Evolutionary conservation across 2,329 filamentous ascomycete genomes (phyloP).

Genomic region (Fusarium torulosum): DNA sequence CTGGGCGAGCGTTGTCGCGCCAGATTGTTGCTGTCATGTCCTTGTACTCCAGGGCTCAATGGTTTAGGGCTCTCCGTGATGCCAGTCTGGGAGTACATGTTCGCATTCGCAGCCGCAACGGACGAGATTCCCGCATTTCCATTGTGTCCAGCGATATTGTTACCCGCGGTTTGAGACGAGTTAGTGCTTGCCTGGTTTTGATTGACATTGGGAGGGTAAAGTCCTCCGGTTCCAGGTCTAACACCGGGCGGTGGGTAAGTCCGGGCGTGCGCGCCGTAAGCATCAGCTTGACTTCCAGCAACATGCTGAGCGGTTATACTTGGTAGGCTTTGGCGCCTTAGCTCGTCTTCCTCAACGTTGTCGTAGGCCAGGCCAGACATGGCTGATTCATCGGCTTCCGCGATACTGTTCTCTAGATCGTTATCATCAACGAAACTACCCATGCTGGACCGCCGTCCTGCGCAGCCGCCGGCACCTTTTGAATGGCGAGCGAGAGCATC

Average conservation of each 20-base stretch:
- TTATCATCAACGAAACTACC: constrained; percentile 85
- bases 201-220: constrained; percentile 73
- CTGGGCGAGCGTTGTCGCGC: constrained; percentile 74
- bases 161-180: constrained; percentile 64
- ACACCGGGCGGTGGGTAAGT: constrained; percentile 81
- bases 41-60: constrained; percentile 73
- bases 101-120: constrained; percentile 61
- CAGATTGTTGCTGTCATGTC: constrained; percentile 65
- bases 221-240: constrained; percentile 63
- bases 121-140: constrained; percentile 64
- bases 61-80: constrained; percentile 92
- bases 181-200: constrained; percentile 68
- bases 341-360: constrained; percentile 69
- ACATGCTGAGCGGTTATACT: constrained; percentile 80
- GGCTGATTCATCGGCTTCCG: constrained; percentile 66
- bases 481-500: constrained; percentile 95
- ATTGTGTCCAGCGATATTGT: constrained; percentile 59
- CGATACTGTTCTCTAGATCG: constrained; percentile 69
- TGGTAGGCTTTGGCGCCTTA: constrained; percentile 77
- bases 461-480: constrained; percentile 95
- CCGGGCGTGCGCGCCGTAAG: constrained; percentile 73
- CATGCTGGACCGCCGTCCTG: constrained; percentile 88
- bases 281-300: constrained; percentile 60
- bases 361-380: constrained; percentile 71
- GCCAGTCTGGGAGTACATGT: constrained; percentile 76